A percentile compares a stretch with the other conserved stretches of the same genome.
These are phyloP conservation scores for Liquidambar formosana DNA, from an alignment of 164 flowering plant genomes.

Conservation along the genomic window DNA sequence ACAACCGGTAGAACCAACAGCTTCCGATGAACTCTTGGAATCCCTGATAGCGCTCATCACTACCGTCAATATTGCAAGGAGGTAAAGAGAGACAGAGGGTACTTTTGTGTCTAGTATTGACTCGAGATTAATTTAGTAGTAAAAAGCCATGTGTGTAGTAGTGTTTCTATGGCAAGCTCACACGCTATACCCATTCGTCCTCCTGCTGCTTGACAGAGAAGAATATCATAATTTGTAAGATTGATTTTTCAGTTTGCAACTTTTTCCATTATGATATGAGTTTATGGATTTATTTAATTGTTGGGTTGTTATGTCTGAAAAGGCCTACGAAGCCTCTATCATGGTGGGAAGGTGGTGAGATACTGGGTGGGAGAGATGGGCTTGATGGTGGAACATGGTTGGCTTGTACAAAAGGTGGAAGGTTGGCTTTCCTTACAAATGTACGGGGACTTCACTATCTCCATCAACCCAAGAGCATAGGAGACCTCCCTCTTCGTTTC, in stretches of 20 bases:
- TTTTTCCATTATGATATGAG: not conserved
- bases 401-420: slow-evolving; percentile 59
- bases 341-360: slow-evolving; percentile 75
- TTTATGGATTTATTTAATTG: not conserved
- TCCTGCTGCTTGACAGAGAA: slow-evolving; percentile 58
- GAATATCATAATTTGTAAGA: slow-evolving; percentile 58
- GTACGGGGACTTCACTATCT: slow-evolving; percentile 43
- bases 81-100: too few relatives aligned
- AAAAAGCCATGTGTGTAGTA: slow-evolving; percentile 43
- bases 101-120: too few relatives aligned
- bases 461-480: slow-evolving; percentile 57
- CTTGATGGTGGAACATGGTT: slow-evolving; percentile 91
- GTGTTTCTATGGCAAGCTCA: slow-evolving; percentile 57
- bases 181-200: slow-evolving; percentile 46
- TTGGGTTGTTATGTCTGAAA: not conserved
- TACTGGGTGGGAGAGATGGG: slow-evolving; percentile 81
- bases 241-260: not conserved
- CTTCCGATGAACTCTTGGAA: too few relatives aligned
- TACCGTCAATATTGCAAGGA: too few relatives aligned
- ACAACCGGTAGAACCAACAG: too few relatives aligned
- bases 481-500: slow-evolving; percentile 70
- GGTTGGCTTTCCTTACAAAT: slow-evolving; percentile 77
- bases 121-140: too few relatives aligned
- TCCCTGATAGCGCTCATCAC: too few relatives aligned
- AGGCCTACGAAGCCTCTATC: slow-evolving; percentile 62